A percentile compares a stretch with the other conserved stretches of the same genome.
Conservation (phyloP, 1,139 yeast genomes). For the Scheffersomyces quercinus region DNA sequence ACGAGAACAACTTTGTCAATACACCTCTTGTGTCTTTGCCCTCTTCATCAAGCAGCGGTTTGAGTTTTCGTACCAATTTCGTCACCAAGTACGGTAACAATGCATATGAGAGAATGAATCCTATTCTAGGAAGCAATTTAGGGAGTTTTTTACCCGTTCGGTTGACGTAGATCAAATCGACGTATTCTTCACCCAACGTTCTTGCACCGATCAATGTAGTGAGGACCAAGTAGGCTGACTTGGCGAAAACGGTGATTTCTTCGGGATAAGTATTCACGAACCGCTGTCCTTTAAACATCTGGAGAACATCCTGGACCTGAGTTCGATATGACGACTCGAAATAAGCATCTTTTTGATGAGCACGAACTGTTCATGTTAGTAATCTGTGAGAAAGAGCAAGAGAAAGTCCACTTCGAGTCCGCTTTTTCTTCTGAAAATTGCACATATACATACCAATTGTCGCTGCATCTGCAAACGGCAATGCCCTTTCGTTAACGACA, state of each 20-base stretch:
- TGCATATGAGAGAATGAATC: conserved; percentile 57
- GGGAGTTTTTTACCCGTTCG: conserved; percentile 55
- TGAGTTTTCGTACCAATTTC: conserved; percentile 28
- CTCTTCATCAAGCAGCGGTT: conserved; percentile 20
- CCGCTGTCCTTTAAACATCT: conserved; percentile 62
- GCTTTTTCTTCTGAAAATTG: neutral
- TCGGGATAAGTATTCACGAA: conserved; percentile 65
- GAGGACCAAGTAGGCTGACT: conserved; percentile 60
- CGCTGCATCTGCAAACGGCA: conserved; percentile 52
- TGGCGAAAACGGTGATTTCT: conserved; percentile 60
- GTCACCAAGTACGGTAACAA: conserved; percentile 55
- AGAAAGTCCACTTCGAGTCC: neutral
- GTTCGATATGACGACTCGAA: conserved; percentile 57
- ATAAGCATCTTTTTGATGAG: conserved; percentile 85
- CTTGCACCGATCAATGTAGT: conserved; percentile 78
- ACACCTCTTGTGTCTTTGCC: conserved; percentile 11
- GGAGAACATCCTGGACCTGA: conserved; percentile 59
- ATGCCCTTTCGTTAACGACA: conserved; percentile 26
- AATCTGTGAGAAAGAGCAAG: neutral
- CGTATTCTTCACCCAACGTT: conserved; percentile 93
- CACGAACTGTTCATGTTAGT: conserved; percentile 51
- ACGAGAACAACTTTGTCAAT: conserved; percentile 25
- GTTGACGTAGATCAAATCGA: conserved; percentile 73
- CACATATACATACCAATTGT: conserved; percentile 41
- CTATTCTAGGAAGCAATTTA: conserved; percentile 42